Conservation (phyloP, 305 asterid species). For the Fraxinus latifolia region DNA sequence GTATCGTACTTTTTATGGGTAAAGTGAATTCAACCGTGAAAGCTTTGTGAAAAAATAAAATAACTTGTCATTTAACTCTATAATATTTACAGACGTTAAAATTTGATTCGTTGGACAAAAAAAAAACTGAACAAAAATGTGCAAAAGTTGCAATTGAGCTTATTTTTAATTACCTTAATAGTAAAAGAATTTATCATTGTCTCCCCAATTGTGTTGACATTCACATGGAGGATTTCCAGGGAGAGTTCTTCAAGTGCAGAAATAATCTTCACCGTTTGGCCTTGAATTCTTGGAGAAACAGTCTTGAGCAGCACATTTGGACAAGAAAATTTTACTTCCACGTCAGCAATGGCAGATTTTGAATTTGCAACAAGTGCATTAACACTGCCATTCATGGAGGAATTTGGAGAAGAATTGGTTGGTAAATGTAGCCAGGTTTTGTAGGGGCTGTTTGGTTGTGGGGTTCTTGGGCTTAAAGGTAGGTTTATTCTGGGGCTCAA, state of each 20-base stretch:
- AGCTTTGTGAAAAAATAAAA: too few species aligned
- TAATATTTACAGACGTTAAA: neutral
- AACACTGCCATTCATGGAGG: conserved; percentile 44
- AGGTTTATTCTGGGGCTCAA: conserved; percentile 64
- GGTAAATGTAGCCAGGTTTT: conserved; percentile 52
- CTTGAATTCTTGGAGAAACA: conserved; percentile 54
- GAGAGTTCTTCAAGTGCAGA: conserved; percentile 64
- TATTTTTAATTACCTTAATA: conserved; percentile 54
- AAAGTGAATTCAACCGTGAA: too few species aligned
- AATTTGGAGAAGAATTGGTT: conserved; percentile 42
- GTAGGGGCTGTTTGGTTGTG: conserved; percentile 69
- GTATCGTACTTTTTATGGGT: too few species aligned
- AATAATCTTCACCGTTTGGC: conserved; percentile 61
- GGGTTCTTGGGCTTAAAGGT: conserved; percentile 80
- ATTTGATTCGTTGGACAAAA: neutral
- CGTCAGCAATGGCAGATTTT: conserved; percentile 69
- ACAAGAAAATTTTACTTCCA: conserved; percentile 78
- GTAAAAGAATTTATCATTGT: conserved; percentile 69
- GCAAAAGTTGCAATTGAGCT: neutral
- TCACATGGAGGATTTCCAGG: conserved; percentile 70
- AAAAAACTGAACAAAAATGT: neutral
- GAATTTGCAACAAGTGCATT: conserved; percentile 82
- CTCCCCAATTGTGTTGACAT: conserved; percentile 57
- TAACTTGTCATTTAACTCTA: neutral
- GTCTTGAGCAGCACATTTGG: conserved; percentile 67